Evolutionary conservation across 352 stramenopile species (phyloP).

Genomic region (Phytophthora pistaciae): DNA sequence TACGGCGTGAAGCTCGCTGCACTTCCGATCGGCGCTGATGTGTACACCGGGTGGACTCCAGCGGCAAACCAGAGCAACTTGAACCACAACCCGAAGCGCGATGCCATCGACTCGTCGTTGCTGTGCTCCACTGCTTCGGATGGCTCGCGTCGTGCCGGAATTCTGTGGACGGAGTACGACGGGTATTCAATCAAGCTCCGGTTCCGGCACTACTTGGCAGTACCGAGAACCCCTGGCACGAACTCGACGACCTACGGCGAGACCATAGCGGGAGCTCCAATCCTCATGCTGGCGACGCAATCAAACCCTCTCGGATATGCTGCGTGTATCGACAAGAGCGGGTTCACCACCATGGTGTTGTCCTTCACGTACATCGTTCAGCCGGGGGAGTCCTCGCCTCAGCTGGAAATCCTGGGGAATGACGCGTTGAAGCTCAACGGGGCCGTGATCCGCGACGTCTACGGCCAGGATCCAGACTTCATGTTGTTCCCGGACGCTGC

Average conservation of each 20-base stretch:
- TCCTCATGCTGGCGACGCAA: slow-evolving; percentile 54
- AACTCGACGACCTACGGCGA: slow-evolving; percentile 46
- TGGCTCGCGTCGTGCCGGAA: slow-evolving; percentile 27
- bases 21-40: slow-evolving; percentile 17
- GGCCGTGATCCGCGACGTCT: slow-evolving; percentile 47
- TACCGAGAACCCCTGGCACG: slow-evolving; percentile 24
- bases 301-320: slow-evolving; percentile 50
- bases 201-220: slow-evolving; percentile 50
- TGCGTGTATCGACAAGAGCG: slow-evolving; percentile 63
- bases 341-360: slow-evolving; percentile 41
- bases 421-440: slow-evolving; percentile 59
- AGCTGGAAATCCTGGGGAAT: slow-evolving; percentile 53
- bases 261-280: slow-evolving; percentile 40
- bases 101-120: slow-evolving; percentile 45
- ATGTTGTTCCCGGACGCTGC: slow-evolving; percentile 51
- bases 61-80: slow-evolving; percentile 21
- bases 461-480: slow-evolving; percentile 60
- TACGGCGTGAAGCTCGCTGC: slow-evolving; percentile 36
- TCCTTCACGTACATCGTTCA: slow-evolving; percentile 67
- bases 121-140: slow-evolving; percentile 46
- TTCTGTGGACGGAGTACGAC: slow-evolving; percentile 83
- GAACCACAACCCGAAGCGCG: slow-evolving; percentile 69
- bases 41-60: slow-evolving; percentile 42
- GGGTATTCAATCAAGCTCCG: slow-evolving; percentile 72
- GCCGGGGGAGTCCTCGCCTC: slow-evolving; percentile 36